These are phyloP conservation scores for Cytidiella melzeri DNA, from an alignment of 768 basidiomycete species.

Conservation along the genomic window DNA sequence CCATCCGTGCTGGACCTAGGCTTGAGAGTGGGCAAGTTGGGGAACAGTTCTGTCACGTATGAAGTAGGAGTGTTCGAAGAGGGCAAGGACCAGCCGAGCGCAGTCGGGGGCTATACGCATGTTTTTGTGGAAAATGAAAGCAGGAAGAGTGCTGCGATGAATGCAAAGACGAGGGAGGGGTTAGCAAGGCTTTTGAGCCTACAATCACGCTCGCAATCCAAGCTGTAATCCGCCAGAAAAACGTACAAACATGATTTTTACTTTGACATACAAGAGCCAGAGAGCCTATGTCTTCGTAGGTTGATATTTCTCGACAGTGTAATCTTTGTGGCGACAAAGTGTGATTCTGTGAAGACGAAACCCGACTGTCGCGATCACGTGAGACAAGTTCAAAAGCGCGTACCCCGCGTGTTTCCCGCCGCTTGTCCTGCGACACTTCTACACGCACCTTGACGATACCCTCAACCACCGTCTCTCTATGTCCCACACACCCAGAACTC, in stretches of 20 bases:
- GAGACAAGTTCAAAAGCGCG: constrained; percentile 3
- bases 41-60: constrained; percentile 72
- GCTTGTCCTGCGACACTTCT: constrained; percentile 5
- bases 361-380: constrained; percentile 7
- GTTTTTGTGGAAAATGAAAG: constrained; percentile 69
- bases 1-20: constrained; percentile 68
- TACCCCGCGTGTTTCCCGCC: constrained; percentile 2
- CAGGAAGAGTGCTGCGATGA: constrained; percentile 51
- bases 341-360: no score
- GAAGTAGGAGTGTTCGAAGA: constrained; percentile 72
- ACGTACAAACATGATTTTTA: not conserved
- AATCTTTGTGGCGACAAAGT: no score
- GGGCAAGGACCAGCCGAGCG: constrained; percentile 26
- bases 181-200: constrained; percentile 32
- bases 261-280: no score
- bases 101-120: constrained; percentile 64
- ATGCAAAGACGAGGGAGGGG: constrained; percentile 35
- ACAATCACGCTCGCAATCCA: constrained; percentile 5
- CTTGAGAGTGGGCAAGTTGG: constrained; percentile 59
- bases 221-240: constrained; percentile 6
- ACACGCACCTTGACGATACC: constrained; percentile 1
- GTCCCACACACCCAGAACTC: constrained; percentile 37
- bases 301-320: no score
- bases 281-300: no score
- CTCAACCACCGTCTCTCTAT: constrained; percentile 8